A percentile compares a stretch with the other conserved stretches of the same genome.
Conservation (phyloP, 202 grass and related monocot genomes). For the Musa balbisiana region DNA sequence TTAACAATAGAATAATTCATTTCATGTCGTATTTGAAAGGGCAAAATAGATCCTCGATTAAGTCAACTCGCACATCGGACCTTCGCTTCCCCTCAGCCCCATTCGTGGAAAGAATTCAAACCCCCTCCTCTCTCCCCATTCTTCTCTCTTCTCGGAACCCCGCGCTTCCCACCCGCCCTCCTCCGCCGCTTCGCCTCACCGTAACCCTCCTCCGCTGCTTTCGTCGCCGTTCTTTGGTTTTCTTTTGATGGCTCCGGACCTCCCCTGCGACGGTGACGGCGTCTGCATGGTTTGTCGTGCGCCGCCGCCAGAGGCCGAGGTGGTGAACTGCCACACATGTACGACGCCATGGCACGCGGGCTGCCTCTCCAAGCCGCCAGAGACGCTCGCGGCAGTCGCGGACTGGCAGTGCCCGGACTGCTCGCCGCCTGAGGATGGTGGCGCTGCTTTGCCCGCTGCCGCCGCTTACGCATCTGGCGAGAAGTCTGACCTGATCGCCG, state of each 20-base stretch:
- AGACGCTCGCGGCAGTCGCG: background rate
- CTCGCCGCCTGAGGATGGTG: background rate
- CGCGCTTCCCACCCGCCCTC: background rate
- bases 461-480: background rate
- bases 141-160: background rate
- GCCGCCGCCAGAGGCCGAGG: background rate
- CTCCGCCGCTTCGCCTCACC: background rate
- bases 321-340: conserved; percentile 5
- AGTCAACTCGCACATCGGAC: too few relatives aligned
- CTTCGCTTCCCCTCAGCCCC: background rate
- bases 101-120: background rate
- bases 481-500: background rate
- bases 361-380: background rate
- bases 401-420: conserved; percentile 18
- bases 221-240: background rate
- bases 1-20: too few relatives aligned
- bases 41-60: too few relatives aligned
- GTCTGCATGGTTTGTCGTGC: conserved; percentile 14
- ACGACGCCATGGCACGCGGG: conserved; percentile 14
- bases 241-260: background rate
- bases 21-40: too few relatives aligned
- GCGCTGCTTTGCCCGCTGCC: too few relatives aligned
- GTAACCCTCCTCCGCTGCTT: background rate
- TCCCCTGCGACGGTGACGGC: conserved; percentile 13
- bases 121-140: background rate